These are phyloP conservation scores for Globisporangium acanthophoron DNA, from an alignment of 352 stramenopile genomes.

Conservation along the genomic window DNA sequence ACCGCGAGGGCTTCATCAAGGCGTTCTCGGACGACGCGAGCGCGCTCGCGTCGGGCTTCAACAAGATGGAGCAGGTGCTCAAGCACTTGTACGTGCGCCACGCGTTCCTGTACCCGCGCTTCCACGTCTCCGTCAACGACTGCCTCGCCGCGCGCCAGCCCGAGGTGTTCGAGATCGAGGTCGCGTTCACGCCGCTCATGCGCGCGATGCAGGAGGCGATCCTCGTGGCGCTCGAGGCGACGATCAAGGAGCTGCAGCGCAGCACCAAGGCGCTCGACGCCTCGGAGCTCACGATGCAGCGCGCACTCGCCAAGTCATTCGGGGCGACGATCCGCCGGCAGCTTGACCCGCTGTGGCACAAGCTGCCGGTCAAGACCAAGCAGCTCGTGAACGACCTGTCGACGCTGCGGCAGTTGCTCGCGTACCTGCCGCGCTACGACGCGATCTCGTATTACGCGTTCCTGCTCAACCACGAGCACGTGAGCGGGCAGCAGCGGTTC, in stretches of 20 bases:
- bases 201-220: constrained; percentile 93
- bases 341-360: constrained; percentile 97
- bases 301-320: constrained; percentile 87
- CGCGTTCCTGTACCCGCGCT: constrained; percentile 94
- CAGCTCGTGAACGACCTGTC: constrained; percentile 87
- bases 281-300: constrained; percentile 90
- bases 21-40: constrained; percentile 94
- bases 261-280: constrained; percentile 79
- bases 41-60: constrained; percentile 90
- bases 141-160: constrained; percentile 86
- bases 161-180: constrained; percentile 93
- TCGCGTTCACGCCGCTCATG: constrained; percentile 89
- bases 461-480: constrained; percentile 88
- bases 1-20: constrained; percentile 94
- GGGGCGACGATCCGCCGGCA: constrained; percentile 71
- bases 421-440: constrained; percentile 94
- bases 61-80: constrained; percentile 93
- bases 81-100: constrained; percentile 92
- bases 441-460: constrained; percentile 96
- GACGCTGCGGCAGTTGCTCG: constrained; percentile 80
- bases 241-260: constrained; percentile 91
- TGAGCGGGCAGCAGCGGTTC: constrained; percentile 72
- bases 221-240: constrained; percentile 90
- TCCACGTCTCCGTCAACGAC: constrained; percentile 88
- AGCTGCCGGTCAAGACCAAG: constrained; percentile 89